Evolutionary conservation across 306 rosid species (phyloP).

Genomic region (Quercus cerris): DNA sequence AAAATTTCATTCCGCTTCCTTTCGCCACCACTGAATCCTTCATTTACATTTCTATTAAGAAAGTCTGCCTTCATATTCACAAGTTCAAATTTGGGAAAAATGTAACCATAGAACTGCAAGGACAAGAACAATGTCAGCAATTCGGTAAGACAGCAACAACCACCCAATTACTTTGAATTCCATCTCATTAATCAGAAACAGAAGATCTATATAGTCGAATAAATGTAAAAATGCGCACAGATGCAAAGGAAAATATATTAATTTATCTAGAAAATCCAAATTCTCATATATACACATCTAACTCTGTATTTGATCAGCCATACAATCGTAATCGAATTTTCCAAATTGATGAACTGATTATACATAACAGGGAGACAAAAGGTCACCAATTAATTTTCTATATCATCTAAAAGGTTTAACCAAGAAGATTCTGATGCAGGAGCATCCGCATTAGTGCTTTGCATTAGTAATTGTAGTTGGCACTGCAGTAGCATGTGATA

Average conservation of each 20-base stretch:
- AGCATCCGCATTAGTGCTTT: no score
- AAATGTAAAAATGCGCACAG: background rate
- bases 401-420: background rate
- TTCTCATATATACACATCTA: background rate
- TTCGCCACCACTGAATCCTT: conserved; percentile 98
- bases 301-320: background rate
- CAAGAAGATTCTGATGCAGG: background rate
- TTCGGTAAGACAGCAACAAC: background rate
- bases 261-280: background rate
- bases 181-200: background rate
- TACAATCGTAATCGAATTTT: background rate
- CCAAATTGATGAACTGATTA: background rate
- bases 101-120: conserved; percentile 57
- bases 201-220: background rate
- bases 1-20: conserved; percentile 88
- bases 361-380: background rate
- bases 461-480: no score
- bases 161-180: background rate
- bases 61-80: no score
- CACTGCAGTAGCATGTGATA: no score
- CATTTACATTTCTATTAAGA: conserved; percentile 48
- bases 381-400: background rate
- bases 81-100: no score
- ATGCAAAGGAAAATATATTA: background rate
- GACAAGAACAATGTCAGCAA: conserved; percentile 8